These are phyloP conservation scores for Ustilago vetiveriae DNA, from an alignment of 1,284 basidiomycete genomes.

Conservation along the genomic window DNA sequence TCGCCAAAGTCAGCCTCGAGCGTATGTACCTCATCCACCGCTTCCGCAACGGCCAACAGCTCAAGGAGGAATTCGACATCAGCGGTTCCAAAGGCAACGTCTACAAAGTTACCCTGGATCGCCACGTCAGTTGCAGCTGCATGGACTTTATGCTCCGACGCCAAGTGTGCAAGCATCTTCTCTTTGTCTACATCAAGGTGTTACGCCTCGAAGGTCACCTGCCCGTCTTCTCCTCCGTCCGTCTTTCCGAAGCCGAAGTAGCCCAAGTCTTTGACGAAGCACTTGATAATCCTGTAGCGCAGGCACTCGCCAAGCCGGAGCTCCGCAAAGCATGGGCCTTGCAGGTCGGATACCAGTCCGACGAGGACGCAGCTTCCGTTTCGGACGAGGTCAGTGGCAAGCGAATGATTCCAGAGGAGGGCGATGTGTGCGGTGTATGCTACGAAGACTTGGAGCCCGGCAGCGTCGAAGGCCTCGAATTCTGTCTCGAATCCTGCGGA, in stretches of 20 bases:
- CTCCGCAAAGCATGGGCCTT: constrained; percentile 34
- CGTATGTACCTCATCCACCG: constrained; percentile 39
- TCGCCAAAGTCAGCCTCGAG: constrained; percentile 23
- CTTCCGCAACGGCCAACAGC: constrained; percentile 9
- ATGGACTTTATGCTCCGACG: constrained; percentile 29
- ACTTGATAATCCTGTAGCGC: constrained; percentile 18
- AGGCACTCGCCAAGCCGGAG: constrained; percentile 26
- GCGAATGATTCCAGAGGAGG: constrained; percentile 29
- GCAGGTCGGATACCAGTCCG: constrained; percentile 1
- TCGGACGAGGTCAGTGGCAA: too few species aligned
- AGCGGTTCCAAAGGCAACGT: constrained; percentile 39
- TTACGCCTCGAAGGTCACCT: constrained; percentile 25
- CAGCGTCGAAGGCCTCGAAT: constrained; percentile 32
- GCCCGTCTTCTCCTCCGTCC: constrained; percentile 15
- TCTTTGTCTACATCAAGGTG: constrained; percentile 46
- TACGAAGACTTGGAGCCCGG: constrained; percentile 43
- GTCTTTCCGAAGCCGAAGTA: constrained; percentile 14
- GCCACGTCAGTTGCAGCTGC: constrained; percentile 24
- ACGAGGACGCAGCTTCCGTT: background rate
- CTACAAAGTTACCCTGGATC: constrained; percentile 32
- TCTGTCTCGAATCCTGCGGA: constrained; percentile 42
- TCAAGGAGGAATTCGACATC: constrained; percentile 30
- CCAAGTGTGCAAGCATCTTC: constrained; percentile 35
- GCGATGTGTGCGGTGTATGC: constrained; percentile 45
- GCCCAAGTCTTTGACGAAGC: constrained; percentile 24